phyloP scores from a whole-genome alignment of 352 stramenopile genomes.

The Globisporangium perplexum region DNA sequence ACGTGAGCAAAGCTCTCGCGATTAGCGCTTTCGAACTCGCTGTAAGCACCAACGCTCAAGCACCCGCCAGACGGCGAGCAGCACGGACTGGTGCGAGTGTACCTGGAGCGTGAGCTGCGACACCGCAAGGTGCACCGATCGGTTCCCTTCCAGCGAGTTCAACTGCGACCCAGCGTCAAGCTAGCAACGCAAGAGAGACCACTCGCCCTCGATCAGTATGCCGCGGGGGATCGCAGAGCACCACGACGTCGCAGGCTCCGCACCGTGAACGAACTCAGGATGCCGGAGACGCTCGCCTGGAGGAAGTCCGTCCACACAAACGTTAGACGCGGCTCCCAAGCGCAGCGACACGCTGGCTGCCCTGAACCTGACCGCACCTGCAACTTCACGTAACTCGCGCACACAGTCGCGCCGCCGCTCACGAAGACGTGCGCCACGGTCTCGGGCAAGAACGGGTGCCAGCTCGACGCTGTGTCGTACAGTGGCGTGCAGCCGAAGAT shows the following conservation, averaged over 20 bases:
- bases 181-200: slow-evolving; percentile 9
- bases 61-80: not conserved
- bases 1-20: not conserved
- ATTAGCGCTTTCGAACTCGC: not conserved
- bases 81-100: not conserved
- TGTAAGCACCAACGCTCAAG: too few relatives aligned
- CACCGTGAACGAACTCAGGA: slow-evolving; percentile 47
- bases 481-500: slow-evolving; percentile 78
- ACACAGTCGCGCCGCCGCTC: slow-evolving; percentile 58
- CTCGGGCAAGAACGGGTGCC: slow-evolving; percentile 45
- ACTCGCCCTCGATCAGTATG: not conserved
- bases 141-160: slow-evolving; percentile 30
- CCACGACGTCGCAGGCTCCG: not conserved
- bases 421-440: slow-evolving; percentile 59
- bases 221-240: not conserved
- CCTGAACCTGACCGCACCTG: slow-evolving; percentile 29
- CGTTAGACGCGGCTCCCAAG: not conserved
- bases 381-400: slow-evolving; percentile 40
- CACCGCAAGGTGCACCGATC: slow-evolving; percentile 24
- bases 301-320: not conserved
- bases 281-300: slow-evolving; percentile 28
- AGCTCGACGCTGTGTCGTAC: slow-evolving; percentile 42
- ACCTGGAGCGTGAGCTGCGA: slow-evolving; percentile 48
- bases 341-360: not conserved
- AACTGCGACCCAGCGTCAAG: slow-evolving; percentile 49